Base-by-base conservation (phyloP, 192 early-diverging fungal genomes). In the Coemansia brasiliensis region DNA sequence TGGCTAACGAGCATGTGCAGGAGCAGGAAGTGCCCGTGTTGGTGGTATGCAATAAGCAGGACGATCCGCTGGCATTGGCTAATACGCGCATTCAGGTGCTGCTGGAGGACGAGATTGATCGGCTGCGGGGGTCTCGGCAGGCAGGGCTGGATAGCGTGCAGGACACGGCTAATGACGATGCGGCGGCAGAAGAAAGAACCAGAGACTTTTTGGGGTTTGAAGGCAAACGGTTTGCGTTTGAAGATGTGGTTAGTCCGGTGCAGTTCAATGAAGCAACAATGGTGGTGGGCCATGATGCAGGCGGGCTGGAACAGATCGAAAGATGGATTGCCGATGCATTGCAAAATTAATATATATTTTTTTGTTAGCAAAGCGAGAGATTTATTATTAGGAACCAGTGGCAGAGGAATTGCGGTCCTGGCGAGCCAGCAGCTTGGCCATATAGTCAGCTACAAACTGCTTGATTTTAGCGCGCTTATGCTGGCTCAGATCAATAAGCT, bases 41-140 rank as follows among this genome's bases (percentile, higher is more conserved):
- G 52, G 79, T 95, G 17, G 67, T 88, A 24, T 94, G 92, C 70
- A 95, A 95, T 71, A 94, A 93, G 73, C 80, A 79, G 52, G 93
- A 95, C 59, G 66, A 87, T 54, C 63, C 92, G 39, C 78, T 85
- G 24, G 88, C 92, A 3, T 69, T 90, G 46, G 79, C 85, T 25
- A 84, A 73, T 22, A 79, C 85, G 26, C 85, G 84, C 20, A 83
- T 93, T n/a, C 75, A 86, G 67, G 46, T 60, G 6, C 29, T 84
- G 46, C 66, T 95, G 37, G 92, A 95, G 65, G 77, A 57, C 41
- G 92, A 95, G 67, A 86, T 95, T 86, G 83, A 78, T 50, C 46
- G 52, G 12, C 54, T 69, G n/a, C 58, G 71, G 12, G 22, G 52
- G 26, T 59, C 59, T 17, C 58, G 63, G 42, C 72, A 67, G 46